phyloP scores from a whole-genome alignment of 1,284 basidiomycete species.

The Sporisorium reilianum region DNA sequence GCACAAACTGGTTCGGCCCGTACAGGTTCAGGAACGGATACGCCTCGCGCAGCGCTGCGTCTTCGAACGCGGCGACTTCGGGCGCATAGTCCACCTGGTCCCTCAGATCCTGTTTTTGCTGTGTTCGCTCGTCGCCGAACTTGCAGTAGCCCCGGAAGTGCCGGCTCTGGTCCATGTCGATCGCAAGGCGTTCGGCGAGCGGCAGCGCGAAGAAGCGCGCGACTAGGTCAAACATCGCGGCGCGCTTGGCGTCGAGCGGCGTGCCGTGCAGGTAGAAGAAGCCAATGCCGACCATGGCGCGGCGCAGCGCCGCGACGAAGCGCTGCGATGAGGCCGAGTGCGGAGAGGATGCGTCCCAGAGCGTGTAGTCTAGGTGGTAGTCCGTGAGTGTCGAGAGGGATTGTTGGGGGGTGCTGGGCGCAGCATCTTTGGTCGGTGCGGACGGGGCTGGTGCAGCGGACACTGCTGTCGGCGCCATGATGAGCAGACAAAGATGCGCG shows the following conservation, averaged over 20 bases:
- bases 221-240: conserved; percentile 40
- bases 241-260: conserved; percentile 34
- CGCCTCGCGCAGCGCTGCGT: conserved; percentile 7
- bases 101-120: conserved; percentile 42
- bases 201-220: conserved; percentile 50
- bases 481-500: not conserved
- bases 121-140: conserved; percentile 58
- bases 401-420: conserved; percentile 11
- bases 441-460: not conserved
- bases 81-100: conserved; percentile 55
- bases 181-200: conserved; percentile 25
- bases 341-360: conserved; percentile 26
- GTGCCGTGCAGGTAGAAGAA: conserved; percentile 60
- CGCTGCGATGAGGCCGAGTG: conserved; percentile 16
- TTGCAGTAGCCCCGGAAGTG: conserved; percentile 61
- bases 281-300: conserved; percentile 52
- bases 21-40: conserved; percentile 50
- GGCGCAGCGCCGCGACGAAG: conserved; percentile 45
- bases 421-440: not conserved
- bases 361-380: conserved; percentile 44
- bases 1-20: conserved; percentile 60
- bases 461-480: conserved; percentile 31
- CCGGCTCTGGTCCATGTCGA: conserved; percentile 48
- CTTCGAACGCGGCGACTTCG: conserved; percentile 17
- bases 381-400: conserved; percentile 35